These are phyloP conservation scores for Tephrocybe rancida DNA, from an alignment of 768 basidiomycete species.

Conservation along the genomic window DNA sequence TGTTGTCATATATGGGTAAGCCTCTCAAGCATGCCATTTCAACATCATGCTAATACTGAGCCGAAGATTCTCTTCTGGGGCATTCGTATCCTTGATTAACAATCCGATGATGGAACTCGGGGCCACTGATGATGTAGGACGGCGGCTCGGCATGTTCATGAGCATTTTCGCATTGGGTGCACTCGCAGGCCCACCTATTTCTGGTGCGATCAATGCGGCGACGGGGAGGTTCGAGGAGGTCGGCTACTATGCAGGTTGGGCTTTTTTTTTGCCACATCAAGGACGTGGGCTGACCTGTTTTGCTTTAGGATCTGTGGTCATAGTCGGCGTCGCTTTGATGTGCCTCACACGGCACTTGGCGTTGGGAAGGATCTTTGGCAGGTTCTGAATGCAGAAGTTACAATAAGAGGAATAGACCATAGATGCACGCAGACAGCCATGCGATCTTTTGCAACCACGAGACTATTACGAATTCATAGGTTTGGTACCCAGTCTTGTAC, in stretches of 20 bases:
- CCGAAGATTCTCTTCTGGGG: constrained; percentile 59
- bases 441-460: not conserved
- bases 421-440: not conserved
- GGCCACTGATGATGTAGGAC: constrained; percentile 58
- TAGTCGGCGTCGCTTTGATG: constrained; percentile 18
- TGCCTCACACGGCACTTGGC: constrained; percentile 18
- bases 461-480: not conserved
- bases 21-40: not conserved
- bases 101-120: constrained; percentile 67
- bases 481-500: too few species aligned
- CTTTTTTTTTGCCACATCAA: too few species aligned
- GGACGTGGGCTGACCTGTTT: too few species aligned
- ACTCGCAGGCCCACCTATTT: constrained; percentile 71
- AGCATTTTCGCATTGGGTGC: constrained; percentile 64
- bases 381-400: constrained; percentile 13
- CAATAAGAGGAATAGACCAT: not conserved
- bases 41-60: not conserved
- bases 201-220: constrained; percentile 62
- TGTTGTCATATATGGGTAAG: constrained; percentile 65
- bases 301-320: constrained; percentile 19
- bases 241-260: constrained; percentile 35
- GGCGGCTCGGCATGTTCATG: constrained; percentile 66
- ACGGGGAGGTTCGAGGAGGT: constrained; percentile 56
- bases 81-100: constrained; percentile 57
- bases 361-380: constrained; percentile 16